phyloP scores from a whole-genome alignment of 164 flowering plant genomes.

The Kalanchoe fedtschenkoi region DNA sequence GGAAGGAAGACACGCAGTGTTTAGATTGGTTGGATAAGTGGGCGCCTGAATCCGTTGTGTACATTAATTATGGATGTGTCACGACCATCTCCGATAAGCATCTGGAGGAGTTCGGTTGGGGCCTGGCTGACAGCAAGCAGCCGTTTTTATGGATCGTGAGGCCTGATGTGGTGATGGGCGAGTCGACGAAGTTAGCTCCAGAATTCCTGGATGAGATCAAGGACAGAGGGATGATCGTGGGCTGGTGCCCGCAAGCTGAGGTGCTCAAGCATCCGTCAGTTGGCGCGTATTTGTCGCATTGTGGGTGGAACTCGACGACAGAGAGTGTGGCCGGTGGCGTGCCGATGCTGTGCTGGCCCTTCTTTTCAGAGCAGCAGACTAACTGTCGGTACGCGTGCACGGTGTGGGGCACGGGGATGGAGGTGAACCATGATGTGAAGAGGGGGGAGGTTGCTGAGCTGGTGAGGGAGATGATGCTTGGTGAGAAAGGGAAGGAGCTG shows the following conservation, averaged over 20 bases:
- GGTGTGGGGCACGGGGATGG: constrained; percentile 2
- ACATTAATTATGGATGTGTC: not conserved
- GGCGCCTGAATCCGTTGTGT: constrained; percentile 2
- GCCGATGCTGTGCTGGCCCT: constrained; percentile 6
- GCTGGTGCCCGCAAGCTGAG: constrained; percentile 11
- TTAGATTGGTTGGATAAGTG: constrained; percentile 1
- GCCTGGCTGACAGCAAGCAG: constrained; percentile 7
- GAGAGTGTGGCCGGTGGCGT: constrained; percentile 7
- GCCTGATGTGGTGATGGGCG: constrained; percentile 6
- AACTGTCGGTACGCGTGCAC: not conserved
- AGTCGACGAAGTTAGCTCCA: not conserved
- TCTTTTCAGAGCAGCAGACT: constrained; percentile 6
- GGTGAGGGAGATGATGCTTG: constrained; percentile 5
- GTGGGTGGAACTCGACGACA: constrained; percentile 7
- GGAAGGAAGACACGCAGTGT: constrained; percentile 4
- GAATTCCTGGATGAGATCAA: constrained; percentile 7
- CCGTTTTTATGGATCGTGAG: constrained; percentile 8
- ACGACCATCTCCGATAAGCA: not conserved
- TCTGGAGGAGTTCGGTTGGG: constrained; percentile 8
- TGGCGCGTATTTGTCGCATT: constrained; percentile 4
- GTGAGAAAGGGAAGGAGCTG: not conserved
- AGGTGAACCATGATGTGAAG: constrained; percentile 2
- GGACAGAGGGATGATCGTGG: constrained; percentile 7
- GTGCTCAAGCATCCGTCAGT: constrained; percentile 7
- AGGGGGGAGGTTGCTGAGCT: constrained; percentile 4